Percentiles rank a stretch among this genome's conserved stretches.
Evolutionary conservation across 805 yeast species (phyloP).

Genomic region (Yamadazyma takamatsuzukensis): DNA sequence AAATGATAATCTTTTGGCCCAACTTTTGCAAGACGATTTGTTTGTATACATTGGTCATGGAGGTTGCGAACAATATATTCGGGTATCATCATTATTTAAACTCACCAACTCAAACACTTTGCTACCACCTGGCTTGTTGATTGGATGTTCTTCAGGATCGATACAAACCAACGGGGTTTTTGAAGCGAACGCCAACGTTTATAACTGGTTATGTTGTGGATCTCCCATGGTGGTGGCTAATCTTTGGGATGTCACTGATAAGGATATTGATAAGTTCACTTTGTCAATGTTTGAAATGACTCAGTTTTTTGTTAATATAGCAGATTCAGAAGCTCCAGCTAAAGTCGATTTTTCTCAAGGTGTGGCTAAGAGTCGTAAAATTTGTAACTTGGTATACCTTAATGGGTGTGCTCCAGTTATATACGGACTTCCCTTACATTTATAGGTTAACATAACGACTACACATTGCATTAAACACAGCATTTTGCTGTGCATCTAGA

Average conservation of each 20-base stretch:
- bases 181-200: slow-evolving; percentile 74
- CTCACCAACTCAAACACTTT: slow-evolving; percentile 21
- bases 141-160: slow-evolving; percentile 91
- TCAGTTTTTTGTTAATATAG: slow-evolving; percentile 47
- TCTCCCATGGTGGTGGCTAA: slow-evolving; percentile 81
- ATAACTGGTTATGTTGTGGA: slow-evolving; percentile 74
- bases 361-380: slow-evolving; percentile 56
- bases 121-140: slow-evolving; percentile 60
- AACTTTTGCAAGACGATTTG: slow-evolving; percentile 39
- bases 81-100: slow-evolving; percentile 45
- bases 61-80: slow-evolving; percentile 84
- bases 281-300: slow-evolving; percentile 56
- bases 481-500: no score
- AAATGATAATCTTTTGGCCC: slow-evolving; percentile 36
- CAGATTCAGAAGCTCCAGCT: no score
- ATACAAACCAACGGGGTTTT: slow-evolving; percentile 54
- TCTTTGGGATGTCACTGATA: slow-evolving; percentile 96
- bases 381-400: slow-evolving; percentile 65
- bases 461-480: no score
- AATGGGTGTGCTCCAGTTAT: slow-evolving; percentile 93
- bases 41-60: slow-evolving; percentile 92
- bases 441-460: no score
- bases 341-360: slow-evolving; percentile 49
- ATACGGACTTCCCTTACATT: slow-evolving; percentile 73
- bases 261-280: slow-evolving; percentile 84